Conservation (phyloP, 257 asterid species). For the Parsonsia alboflavescens region DNA sequence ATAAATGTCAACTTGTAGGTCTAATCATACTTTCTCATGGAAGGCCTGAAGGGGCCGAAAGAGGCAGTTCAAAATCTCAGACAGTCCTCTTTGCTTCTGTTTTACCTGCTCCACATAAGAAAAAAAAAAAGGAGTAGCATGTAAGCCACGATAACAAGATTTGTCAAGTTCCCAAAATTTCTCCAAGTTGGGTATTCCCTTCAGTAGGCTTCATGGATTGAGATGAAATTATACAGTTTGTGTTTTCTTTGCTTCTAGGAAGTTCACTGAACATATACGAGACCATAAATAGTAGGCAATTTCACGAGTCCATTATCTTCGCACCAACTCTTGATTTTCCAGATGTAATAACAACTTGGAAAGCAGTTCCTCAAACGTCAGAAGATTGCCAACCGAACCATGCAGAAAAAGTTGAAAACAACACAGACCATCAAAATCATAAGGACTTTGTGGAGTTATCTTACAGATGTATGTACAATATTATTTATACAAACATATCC, state of each 20-base stretch:
- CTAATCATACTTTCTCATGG: neutral
- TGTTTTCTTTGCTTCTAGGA: neutral
- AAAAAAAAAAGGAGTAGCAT: slow-evolving; percentile 17
- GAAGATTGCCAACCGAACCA: neutral
- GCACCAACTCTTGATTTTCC: neutral
- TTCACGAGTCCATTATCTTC: neutral
- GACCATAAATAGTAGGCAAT: neutral
- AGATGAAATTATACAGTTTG: neutral
- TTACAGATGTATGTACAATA: neutral
- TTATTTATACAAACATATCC: neutral
- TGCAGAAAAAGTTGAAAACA: too few relatives aligned
- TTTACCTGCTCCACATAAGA: slow-evolving; percentile 64
- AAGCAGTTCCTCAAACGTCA: neutral
- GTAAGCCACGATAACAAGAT: slow-evolving; percentile 24
- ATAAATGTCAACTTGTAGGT: slow-evolving; percentile 25
- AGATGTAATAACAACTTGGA: neutral
- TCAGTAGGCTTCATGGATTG: neutral
- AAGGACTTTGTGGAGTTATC: neutral
- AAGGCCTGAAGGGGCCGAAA: slow-evolving; percentile 6
- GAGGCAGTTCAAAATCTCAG: slow-evolving; percentile 21
- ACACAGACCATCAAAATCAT: neutral
- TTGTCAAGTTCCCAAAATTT: slow-evolving; percentile 4
- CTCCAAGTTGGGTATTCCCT: neutral
- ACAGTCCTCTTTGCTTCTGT: slow-evolving; percentile 45
- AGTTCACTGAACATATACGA: neutral